Percentiles rank a stretch among this genome's conserved stretches.
Conservation (phyloP, 2,329 filamentous ascomycete genomes). For the Colletotrichum truncatum region DNA sequence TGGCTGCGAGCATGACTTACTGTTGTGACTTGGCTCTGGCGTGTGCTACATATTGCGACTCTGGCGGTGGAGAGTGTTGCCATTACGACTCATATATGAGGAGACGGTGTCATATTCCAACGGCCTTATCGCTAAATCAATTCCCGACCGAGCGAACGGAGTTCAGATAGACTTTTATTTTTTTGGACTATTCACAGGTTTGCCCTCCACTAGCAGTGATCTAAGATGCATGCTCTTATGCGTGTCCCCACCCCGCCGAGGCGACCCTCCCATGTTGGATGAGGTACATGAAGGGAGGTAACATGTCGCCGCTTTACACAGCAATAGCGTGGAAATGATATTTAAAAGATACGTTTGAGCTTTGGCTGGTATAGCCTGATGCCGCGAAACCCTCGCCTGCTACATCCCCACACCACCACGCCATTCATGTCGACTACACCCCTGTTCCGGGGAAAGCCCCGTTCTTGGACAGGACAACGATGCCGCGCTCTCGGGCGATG, state of each 20-base stretch:
- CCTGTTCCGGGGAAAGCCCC: constrained; percentile 95
- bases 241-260: neutral
- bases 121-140: too few relatives aligned
- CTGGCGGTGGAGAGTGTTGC: neutral
- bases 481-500: constrained; percentile 88
- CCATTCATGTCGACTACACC: constrained; percentile 47
- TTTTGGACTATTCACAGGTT: neutral
- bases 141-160: neutral
- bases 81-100: neutral
- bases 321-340: neutral
- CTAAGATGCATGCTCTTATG: neutral
- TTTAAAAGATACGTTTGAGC: neutral
- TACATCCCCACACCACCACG: neutral
- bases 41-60: too few relatives aligned
- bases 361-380: neutral
- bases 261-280: neutral
- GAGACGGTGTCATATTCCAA: too few relatives aligned
- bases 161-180: constrained; percentile 20
- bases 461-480: constrained; percentile 91
- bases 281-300: neutral
- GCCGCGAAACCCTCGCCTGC: neutral
- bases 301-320: neutral
- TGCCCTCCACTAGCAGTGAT: neutral
- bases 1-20: too few relatives aligned
- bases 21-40: too few relatives aligned